Base-by-base conservation (phyloP, 257 asterid genomes). In the Cynanchum wilfordii region DNA sequence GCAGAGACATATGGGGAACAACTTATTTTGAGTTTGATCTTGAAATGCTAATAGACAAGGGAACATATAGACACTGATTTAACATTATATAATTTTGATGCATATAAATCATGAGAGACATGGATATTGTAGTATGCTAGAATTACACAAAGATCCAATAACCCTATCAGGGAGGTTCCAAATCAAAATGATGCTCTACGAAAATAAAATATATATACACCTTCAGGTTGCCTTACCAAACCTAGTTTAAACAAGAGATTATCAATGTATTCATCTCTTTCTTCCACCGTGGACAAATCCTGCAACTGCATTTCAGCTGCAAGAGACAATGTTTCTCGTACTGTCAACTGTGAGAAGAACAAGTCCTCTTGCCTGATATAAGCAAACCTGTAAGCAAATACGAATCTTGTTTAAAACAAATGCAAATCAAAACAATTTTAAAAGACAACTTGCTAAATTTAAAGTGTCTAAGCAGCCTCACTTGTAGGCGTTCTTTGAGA, bases 291-390 rank as follows among this genome's bases (percentile, higher is more conserved):
- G 59, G 95, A 79, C 75, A 85, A 80, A 47, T 86, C 87, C 78
- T 79, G 95, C 83, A 94, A 90, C 89, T 91, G 99, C 75, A 94
- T 93, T 79, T 94, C 97, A 76, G 97, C 95, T 67, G 99, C 97
- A 86, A 94, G 93, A 73, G 88, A 79, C 73, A 94, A 84, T 40
- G 99, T 94, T 87, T 94, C 99, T 78, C 96, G 91, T 82, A 94
- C 99, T 36, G 99, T 94, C 82, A 94, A 85, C 86, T 94, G 99
- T 15, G 99, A 91, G 87, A 94, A 94, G 80, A 94, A 94, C 60
- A 94, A 92, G 82, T 94, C 99, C 81, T 94, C 99, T 82, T 94
- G 97, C 84, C 97, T 86, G 69, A 94, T 87, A 79, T 76, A 94
- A 60, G 97, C 99, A 77, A 78, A 83, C 88, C 98, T 94, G 92